Percentiles rank a stretch among this genome's conserved stretches.
Evolutionary conservation across 768 basidiomycete species (phyloP).

Genomic region (Tremella fuciformis): DNA sequence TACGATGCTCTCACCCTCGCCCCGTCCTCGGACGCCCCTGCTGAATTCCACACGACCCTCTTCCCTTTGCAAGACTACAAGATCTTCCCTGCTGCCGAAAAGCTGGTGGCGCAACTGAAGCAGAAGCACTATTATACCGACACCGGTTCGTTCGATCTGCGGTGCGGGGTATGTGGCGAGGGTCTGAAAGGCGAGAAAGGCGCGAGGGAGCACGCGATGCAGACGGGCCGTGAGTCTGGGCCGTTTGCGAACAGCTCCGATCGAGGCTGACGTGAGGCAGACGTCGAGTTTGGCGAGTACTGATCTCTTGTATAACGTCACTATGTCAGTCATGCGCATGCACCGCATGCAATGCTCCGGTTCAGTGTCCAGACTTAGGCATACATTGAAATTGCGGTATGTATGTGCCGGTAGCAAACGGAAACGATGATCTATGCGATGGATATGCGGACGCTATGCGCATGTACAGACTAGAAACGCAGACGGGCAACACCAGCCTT

Average conservation of each 20-base stretch:
- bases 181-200: slow-evolving; percentile 93
- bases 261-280: slow-evolving; percentile 16
- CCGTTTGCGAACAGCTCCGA: background rate
- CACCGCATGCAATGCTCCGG: background rate
- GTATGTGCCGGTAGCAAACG: no score
- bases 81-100: slow-evolving; percentile 56
- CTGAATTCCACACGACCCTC: slow-evolving; percentile 84
- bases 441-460: no score
- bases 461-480: no score
- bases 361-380: no score
- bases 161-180: slow-evolving; percentile 66
- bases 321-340: background rate
- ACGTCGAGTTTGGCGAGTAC: slow-evolving; percentile 51
- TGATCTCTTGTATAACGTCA: slow-evolving; percentile 6
- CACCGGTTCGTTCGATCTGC: slow-evolving; percentile 83
- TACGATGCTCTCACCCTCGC: slow-evolving; percentile 88
- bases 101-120: slow-evolving; percentile 69
- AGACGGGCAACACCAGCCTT: no score
- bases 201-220: slow-evolving; percentile 78
- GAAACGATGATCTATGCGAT: no score
- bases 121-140: slow-evolving; percentile 83
- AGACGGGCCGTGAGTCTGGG: slow-evolving; percentile 68
- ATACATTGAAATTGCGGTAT: no score
- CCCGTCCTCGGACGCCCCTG: slow-evolving; percentile 69
- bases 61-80: slow-evolving; percentile 60